These are phyloP conservation scores for Pythium brassicae DNA, from an alignment of 352 stramenopile genomes.

Conservation along the genomic window DNA sequence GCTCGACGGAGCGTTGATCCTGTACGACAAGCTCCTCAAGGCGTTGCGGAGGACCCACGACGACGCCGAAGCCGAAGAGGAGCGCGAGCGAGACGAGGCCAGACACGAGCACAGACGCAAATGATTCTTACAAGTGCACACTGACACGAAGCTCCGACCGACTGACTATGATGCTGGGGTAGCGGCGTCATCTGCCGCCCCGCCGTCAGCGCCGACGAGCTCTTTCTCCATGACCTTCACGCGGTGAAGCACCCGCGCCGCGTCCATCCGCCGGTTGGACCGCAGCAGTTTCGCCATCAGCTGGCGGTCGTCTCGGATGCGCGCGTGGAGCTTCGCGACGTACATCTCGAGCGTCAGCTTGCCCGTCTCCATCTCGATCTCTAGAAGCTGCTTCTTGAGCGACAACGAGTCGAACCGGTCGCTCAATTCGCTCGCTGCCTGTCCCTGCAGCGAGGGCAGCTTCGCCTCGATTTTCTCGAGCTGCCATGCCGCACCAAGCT, in stretches of 20 bases:
- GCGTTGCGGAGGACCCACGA: slow-evolving; percentile 10
- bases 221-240: slow-evolving; percentile 81
- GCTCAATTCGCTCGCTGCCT: slow-evolving; percentile 25
- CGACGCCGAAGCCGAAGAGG: slow-evolving; percentile 10
- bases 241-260: slow-evolving; percentile 62
- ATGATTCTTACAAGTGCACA: background rate
- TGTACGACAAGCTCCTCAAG: slow-evolving; percentile 32
- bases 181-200: slow-evolving; percentile 7
- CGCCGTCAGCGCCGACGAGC: slow-evolving; percentile 34
- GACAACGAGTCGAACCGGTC: slow-evolving; percentile 66
- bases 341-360: slow-evolving; percentile 77
- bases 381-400: slow-evolving; percentile 76
- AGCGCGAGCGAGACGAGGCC: background rate
- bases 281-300: slow-evolving; percentile 43
- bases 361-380: slow-evolving; percentile 81
- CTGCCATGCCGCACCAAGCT: slow-evolving; percentile 19
- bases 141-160: background rate
- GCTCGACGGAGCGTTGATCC: slow-evolving; percentile 11
- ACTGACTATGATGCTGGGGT: background rate
- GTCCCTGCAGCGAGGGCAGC: slow-evolving; percentile 31
- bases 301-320: slow-evolving; percentile 46
- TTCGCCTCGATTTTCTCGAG: slow-evolving; percentile 63
- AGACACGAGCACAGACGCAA: background rate
- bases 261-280: slow-evolving; percentile 41
- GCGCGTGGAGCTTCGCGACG: slow-evolving; percentile 35